These are phyloP conservation scores for Lycium ferocissimum DNA, from an alignment of 257 asterid species.

Conservation along the genomic window DNA sequence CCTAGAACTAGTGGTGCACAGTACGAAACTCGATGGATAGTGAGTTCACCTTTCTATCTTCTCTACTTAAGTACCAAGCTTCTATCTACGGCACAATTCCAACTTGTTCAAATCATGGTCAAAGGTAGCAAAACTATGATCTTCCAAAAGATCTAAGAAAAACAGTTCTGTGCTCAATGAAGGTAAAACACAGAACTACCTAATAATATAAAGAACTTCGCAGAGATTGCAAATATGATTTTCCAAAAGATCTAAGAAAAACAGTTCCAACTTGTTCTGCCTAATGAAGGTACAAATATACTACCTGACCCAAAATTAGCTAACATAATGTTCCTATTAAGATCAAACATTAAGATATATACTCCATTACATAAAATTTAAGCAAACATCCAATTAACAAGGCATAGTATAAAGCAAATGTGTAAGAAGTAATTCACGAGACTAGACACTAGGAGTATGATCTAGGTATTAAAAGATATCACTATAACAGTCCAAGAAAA, in stretches of 20 bases:
- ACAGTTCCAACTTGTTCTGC: slow-evolving; percentile 1
- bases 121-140: neutral
- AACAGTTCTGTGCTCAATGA: neutral
- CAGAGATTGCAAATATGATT: neutral
- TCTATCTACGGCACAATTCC: neutral
- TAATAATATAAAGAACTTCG: too few relatives aligned
- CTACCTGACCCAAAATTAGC: neutral
- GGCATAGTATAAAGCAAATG: neutral
- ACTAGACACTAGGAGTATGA: neutral
- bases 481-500: neutral
- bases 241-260: slow-evolving; percentile 1
- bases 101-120: neutral
- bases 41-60: neutral
- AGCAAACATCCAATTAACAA: neutral
- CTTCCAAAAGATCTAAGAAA: neutral
- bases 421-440: neutral
- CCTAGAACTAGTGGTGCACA: neutral
- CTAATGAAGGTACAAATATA: slow-evolving; percentile 20
- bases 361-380: neutral
- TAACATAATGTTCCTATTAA: neutral
- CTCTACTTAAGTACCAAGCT: neutral
- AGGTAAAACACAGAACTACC: neutral
- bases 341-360: neutral
- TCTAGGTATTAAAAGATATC: neutral
- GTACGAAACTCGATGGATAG: neutral